Evolutionary conservation across 2,329 filamentous ascomycete genomes (phyloP).

Genomic region (Aspergillus tubingensis): DNA sequence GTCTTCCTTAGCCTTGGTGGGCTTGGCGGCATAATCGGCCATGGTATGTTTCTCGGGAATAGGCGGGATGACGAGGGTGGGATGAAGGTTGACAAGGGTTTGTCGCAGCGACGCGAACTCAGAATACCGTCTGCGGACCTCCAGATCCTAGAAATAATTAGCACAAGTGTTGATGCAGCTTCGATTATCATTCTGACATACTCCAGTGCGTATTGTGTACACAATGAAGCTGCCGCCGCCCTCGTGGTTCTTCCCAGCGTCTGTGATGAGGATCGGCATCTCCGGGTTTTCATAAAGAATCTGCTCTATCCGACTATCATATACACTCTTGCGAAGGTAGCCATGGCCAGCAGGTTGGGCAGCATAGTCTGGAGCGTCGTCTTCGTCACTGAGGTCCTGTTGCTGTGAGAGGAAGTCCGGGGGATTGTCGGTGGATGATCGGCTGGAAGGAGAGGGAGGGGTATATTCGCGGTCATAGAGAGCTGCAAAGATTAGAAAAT

Average conservation of each 20-base stretch:
- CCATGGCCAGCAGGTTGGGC: constrained; percentile 53
- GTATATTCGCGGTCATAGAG: constrained; percentile 63
- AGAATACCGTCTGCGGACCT: constrained; percentile 92
- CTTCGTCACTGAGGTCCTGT: constrained; percentile 60
- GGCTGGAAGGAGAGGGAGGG: constrained; percentile 72
- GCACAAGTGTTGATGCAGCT: background rate
- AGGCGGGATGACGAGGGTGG: constrained; percentile 90
- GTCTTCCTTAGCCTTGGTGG: constrained; percentile 97
- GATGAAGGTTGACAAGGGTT: constrained; percentile 86
- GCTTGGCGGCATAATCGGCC: constrained; percentile 97
- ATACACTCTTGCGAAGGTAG: constrained; percentile 70
- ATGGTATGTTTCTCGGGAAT: constrained; percentile 99
- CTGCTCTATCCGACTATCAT: constrained; percentile 95
- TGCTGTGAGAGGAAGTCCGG: constrained; percentile 58
- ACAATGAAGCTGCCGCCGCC: constrained; percentile 92
- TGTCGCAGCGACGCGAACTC: constrained; percentile 91
- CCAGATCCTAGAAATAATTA: constrained; percentile 69
- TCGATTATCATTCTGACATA: constrained; percentile 48
- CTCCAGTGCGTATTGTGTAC: constrained; percentile 93
- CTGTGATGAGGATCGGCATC: constrained; percentile 84
- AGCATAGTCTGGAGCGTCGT: constrained; percentile 55
- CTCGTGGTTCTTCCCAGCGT: constrained; percentile 93
- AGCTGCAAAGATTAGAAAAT: constrained; percentile 33
- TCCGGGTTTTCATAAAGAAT: constrained; percentile 94
- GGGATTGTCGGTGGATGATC: constrained; percentile 67